Conservation (phyloP, 805 yeast species). For the Candida chilensis region DNA sequence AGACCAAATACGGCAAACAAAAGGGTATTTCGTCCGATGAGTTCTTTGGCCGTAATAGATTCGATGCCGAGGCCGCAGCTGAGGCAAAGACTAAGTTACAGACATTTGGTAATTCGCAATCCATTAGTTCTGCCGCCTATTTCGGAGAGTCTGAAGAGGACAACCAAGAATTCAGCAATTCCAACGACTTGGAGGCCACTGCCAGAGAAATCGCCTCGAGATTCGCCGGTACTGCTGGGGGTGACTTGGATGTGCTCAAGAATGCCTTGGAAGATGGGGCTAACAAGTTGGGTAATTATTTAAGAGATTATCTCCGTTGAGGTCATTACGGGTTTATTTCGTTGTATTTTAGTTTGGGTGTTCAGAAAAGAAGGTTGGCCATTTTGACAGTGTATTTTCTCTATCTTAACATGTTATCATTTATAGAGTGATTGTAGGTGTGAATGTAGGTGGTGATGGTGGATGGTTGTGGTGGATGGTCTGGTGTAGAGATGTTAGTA, state of each 20-base stretch:
- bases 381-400: no score
- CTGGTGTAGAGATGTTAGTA: no score
- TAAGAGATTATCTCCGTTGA: constrained; percentile 76
- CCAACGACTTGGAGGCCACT: constrained; percentile 43
- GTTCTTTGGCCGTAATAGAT: constrained; percentile 80
- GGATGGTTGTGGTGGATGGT: no score
- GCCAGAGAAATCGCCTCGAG: constrained; percentile 60
- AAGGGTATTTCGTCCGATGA: constrained; percentile 96
- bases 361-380: no score
- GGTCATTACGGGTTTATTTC: no score
- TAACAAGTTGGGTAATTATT: constrained; percentile 70
- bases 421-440: no score
- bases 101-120: constrained; percentile 75
- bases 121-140: constrained; percentile 87
- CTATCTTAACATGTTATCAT: no score
- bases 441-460: no score
- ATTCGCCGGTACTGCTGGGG: constrained; percentile 70
- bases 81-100: constrained; percentile 82
- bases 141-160: constrained; percentile 74
- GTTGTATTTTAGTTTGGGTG: no score
- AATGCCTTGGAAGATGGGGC: constrained; percentile 95
- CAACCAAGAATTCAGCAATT: constrained; percentile 18
- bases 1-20: constrained; percentile 73
- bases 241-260: constrained; percentile 81
- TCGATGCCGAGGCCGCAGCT: constrained; percentile 64